phyloP scores from a whole-genome alignment of 768 basidiomycete species.

The Solioccasus polychromus region DNA sequence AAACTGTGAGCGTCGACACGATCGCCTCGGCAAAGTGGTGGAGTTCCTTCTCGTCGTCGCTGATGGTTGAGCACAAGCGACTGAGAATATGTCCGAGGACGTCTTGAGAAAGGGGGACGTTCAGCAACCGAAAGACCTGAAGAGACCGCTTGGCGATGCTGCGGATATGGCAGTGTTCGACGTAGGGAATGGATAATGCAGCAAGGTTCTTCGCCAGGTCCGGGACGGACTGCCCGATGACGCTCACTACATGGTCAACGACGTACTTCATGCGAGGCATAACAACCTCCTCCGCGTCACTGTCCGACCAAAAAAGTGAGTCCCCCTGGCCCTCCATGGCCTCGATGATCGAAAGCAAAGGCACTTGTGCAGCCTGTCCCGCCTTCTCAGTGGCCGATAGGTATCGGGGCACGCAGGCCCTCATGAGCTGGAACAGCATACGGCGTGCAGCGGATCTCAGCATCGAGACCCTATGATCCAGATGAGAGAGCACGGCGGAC shows the following conservation, averaged over 20 bases:
- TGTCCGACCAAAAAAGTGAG: conserved; percentile 67
- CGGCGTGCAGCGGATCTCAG: conserved; percentile 68
- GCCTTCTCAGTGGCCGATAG: conserved; percentile 66
- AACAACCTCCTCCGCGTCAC: conserved; percentile 52
- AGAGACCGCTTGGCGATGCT: conserved; percentile 84
- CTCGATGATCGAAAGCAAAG: conserved; percentile 49
- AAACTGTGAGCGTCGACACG: conserved; percentile 66
- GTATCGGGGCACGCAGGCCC: conserved; percentile 78
- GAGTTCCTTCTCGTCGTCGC: conserved; percentile 71
- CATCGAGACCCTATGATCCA: conserved; percentile 72
- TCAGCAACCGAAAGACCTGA: conserved; percentile 83
- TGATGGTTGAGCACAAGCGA: conserved; percentile 79
- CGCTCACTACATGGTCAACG: conserved; percentile 59
- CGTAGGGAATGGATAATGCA: conserved; percentile 76
- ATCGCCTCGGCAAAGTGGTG: conserved; percentile 84
- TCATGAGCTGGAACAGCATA: conserved; percentile 83
- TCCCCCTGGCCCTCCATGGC: conserved; percentile 59
- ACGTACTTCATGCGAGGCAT: conserved; percentile 69
- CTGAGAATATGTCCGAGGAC: conserved; percentile 80
- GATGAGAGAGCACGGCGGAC: conserved; percentile 75
- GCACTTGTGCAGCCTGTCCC: conserved; percentile 42
- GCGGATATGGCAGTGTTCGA: conserved; percentile 83
- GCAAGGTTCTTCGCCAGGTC: conserved; percentile 76
- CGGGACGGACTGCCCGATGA: conserved; percentile 69
- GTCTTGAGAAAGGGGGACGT: conserved; percentile 63